Conservation (phyloP, 148 eudicot species). For the Arctostaphylos glauca region DNA sequence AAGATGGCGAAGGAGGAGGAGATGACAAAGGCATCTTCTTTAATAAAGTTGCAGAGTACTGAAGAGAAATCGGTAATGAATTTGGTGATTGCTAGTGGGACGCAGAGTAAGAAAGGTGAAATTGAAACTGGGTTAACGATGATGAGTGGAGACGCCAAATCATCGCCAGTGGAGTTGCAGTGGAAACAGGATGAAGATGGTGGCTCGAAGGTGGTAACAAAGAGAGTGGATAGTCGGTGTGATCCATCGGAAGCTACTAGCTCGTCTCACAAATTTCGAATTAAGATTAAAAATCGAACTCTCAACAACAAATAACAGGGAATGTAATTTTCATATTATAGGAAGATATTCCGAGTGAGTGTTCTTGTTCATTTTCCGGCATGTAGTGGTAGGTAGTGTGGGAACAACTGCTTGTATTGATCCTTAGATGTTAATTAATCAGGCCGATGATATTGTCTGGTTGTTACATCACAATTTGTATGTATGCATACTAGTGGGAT, state of each 20-base stretch:
- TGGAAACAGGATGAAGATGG: conserved; percentile 26
- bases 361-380: background rate
- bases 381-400: background rate
- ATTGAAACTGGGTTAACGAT: conserved; percentile 13
- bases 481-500: background rate
- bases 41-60: conserved; percentile 17
- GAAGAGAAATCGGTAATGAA: conserved; percentile 17
- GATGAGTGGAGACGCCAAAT: conserved; percentile 14
- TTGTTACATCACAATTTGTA: background rate
- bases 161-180: conserved; percentile 13
- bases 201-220: conserved; percentile 30
- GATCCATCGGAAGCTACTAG: conserved; percentile 39
- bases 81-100: conserved; percentile 15
- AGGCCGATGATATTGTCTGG: background rate
- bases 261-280: conserved; percentile 60
- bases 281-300: conserved; percentile 63
- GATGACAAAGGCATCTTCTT: conserved; percentile 19
- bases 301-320: conserved; percentile 31
- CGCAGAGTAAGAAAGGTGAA: conserved; percentile 12
- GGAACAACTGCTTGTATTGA: background rate
- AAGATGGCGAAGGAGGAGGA: conserved; percentile 49
- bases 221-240: conserved; percentile 27
- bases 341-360: background rate
- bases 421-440: background rate
- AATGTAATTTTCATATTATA: background rate